phyloP scores from a whole-genome alignment of 2,329 filamentous ascomycete species.

The Ilyonectria destructans region DNA sequence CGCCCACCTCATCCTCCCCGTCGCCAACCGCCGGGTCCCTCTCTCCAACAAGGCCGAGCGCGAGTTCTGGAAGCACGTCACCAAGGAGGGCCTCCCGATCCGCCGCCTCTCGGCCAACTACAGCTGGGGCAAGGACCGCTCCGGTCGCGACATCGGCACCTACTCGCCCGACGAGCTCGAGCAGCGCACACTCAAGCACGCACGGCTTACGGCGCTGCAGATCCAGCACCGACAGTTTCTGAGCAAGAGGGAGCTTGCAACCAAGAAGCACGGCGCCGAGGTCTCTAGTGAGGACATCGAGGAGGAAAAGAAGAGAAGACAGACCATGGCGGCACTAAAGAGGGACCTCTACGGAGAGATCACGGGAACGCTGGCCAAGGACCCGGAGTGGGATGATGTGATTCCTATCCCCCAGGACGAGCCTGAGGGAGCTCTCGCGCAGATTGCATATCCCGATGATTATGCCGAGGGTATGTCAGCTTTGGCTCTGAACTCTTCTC shows the following conservation, averaged over 20 bases:
- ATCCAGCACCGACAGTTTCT: slow-evolving; percentile 64
- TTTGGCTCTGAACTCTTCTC: slow-evolving; percentile 24
- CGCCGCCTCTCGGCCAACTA: slow-evolving; percentile 60
- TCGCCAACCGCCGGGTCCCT: slow-evolving; percentile 54
- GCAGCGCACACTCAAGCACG: slow-evolving; percentile 59
- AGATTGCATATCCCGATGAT: slow-evolving; percentile 90
- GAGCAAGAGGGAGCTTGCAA: slow-evolving; percentile 54
- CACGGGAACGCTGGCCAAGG: slow-evolving; percentile 65
- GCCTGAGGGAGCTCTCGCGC: slow-evolving; percentile 87
- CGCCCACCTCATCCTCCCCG: slow-evolving; percentile 62
- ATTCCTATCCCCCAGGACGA: slow-evolving; percentile 88
- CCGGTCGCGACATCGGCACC: slow-evolving; percentile 65
- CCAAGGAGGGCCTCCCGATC: slow-evolving; percentile 67
- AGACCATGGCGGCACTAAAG: slow-evolving; percentile 67
- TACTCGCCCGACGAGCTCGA: slow-evolving; percentile 65
- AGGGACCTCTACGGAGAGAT: slow-evolving; percentile 69
- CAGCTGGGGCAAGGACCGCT: slow-evolving; percentile 68
- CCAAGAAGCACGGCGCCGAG: slow-evolving; percentile 40
- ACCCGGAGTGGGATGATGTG: slow-evolving; percentile 88
- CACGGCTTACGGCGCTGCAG: slow-evolving; percentile 61
- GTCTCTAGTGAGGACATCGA: slow-evolving; percentile 60
- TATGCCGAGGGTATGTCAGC: slow-evolving; percentile 81
- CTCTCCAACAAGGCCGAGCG: slow-evolving; percentile 66
- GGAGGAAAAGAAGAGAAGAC: slow-evolving; percentile 64
- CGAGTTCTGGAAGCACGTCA: slow-evolving; percentile 72